Base-by-base conservation (phyloP, 768 basidiomycete species). In the Guyanaporus albipodus region DNA sequence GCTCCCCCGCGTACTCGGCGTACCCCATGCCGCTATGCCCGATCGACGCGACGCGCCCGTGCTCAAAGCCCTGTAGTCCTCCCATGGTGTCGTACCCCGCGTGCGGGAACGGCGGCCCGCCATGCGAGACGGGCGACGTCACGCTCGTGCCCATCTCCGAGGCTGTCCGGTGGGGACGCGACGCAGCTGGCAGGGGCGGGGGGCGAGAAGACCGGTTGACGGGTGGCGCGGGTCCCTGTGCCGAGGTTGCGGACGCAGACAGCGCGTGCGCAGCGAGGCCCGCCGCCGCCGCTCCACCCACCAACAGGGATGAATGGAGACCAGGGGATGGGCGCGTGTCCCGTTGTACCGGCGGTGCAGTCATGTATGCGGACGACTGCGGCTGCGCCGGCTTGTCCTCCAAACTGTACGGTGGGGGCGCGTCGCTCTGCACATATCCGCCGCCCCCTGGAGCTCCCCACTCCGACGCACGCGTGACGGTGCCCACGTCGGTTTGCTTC, bases 351-450 rank as follows among this genome's bases (percentile, higher is more conserved):
- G 31, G 31, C 9, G 41, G 41, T 11, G 29, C 19, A 9, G 15
- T 6, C 15, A 8, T 18, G 3, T 15, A 22, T 15, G 22, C 17
- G 4, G 37, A 18, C 22, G 37, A 5, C 2, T n/a, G n/a, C 28
- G 12, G 28, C 10, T 2, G 22, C 3, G 22, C 31, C 12, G 43
- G 23, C 15, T 44, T 34, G 1, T 71, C 72, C n/a, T 58, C 79
- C 48, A 83, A 75, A 14, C 78, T 73, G 56, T 89, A 88, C 17
- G 86, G 84, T 1, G 87, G 85, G 0, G 86, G 83, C 3, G 64
- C 65, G 9, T 80, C 82, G 21, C 78, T 77, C 38, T 64, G 64
- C 23, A 67, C 67, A 14, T 69, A 69, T 2, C 15, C 31, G 1
- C 22, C 14, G 8, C n/a, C 38, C 10, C 22, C 32, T 1, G 57